Base-by-base conservation (phyloP, 2,329 filamentous ascomycete genomes). In the Seiridium unicorne region DNA sequence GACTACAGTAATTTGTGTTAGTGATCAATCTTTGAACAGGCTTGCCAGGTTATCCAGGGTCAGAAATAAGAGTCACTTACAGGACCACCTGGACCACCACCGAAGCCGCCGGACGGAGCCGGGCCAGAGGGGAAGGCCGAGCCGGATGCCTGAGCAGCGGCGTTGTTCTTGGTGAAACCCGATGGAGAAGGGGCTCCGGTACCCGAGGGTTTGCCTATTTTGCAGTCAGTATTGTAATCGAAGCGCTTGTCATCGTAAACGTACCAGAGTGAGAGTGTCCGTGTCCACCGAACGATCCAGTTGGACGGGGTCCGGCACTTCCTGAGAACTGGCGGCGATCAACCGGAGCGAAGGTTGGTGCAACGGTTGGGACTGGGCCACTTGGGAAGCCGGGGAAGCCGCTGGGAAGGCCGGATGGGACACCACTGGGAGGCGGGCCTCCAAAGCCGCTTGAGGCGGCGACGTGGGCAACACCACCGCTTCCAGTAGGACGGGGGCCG, bases 361-460 rank as follows among this genome's bases (percentile, higher is more conserved):
- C 49, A 38, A 53, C 49, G 32, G 49, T 53, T 5, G 49, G 49
- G 11, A 53, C n/a, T 11, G 49, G 49, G 49, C 49, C 49, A 35
- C 49, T 53, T n/a, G 49, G 49, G 34, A 53, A 35, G 9, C 49
- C 49, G 49, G 48, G 48, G 42, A 59, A 47, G 3, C 57, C 57
- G 48, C 57, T 59, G 34, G 49, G 57, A 36, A 59, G 34, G 18
- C 40, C 54, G 32, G 49, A 53, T n/a, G n/a, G n/a, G n/a, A n/a
- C n/a, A n/a, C n/a, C n/a, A n/a, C 57, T 59, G 34, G 46, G 31
- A 32, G 42, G 55, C 35, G 42, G 42, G n/a, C 56, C 47, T 31
- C 56, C 56, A n/a, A 34, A 51, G 18, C 18, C 18, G 18, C 18
- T 26, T 26, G 18, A 26, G 18, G 18, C 18, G 18, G 18, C 18